phyloP scores from a whole-genome alignment of 768 basidiomycete species.

The Rhizopogon salebrosus region DNA sequence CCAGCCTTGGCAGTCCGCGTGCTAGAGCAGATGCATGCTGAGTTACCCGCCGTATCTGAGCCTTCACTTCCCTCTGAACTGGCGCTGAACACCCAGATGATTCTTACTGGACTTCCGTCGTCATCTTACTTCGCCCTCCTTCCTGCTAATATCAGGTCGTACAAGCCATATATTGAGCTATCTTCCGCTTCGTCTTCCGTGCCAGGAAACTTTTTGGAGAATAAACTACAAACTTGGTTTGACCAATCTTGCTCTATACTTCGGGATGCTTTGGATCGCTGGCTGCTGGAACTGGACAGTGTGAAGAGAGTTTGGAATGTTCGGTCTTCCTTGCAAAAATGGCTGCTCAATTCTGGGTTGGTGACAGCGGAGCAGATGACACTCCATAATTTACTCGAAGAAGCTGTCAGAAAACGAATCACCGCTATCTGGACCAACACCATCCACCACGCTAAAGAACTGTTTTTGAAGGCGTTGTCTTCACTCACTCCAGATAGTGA shows the following conservation, averaged over 20 bases:
- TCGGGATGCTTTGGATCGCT: conserved; percentile 40
- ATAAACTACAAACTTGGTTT: conserved; percentile 63
- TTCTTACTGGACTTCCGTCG: conserved; percentile 73
- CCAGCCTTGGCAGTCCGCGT: conserved; percentile 49
- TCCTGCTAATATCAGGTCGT: conserved; percentile 63
- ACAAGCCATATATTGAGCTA: conserved; percentile 82
- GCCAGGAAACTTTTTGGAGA: conserved; percentile 35
- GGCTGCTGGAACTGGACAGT: conserved; percentile 55
- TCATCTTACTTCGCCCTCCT: conserved; percentile 79
- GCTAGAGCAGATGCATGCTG: conserved; percentile 61
- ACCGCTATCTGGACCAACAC: conserved; percentile 52
- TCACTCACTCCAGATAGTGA: conserved; percentile 1
- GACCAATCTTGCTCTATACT: conserved; percentile 42
- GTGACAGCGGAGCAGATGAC: conserved; percentile 39
- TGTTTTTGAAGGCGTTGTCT: conserved; percentile 40
- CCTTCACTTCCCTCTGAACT: conserved; percentile 43
- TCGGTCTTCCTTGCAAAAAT: conserved; percentile 45
- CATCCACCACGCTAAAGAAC: conserved; percentile 39
- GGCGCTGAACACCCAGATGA: conserved; percentile 56
- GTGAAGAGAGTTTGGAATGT: conserved; percentile 71
- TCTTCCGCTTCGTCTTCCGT: conserved; percentile 52
- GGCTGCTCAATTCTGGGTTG: conserved; percentile 41
- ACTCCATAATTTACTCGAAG: conserved; percentile 46
- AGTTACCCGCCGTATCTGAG: conserved; percentile 24
- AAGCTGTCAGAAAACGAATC: conserved; percentile 49